Evolutionary conservation across 129 eudicot genomes (phyloP), one percentile per base, ranked within the genome.

Genomic region (Helichrysum umbraculigerum): DNA sequence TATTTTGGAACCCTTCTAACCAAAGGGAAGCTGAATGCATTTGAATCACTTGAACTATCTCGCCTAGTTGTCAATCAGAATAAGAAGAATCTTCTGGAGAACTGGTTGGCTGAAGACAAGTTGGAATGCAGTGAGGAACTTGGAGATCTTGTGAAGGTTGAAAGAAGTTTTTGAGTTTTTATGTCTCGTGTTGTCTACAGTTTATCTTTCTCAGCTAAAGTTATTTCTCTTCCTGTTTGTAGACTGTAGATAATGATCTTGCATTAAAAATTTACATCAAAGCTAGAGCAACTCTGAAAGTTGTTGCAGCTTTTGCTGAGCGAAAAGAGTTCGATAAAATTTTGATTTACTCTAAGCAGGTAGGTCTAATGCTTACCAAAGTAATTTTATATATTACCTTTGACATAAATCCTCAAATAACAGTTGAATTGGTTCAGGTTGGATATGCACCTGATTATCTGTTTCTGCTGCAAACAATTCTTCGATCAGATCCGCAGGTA

Each of bases 221-320:
- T 59, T 59, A 0, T 22, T 59, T 59, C 15, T 8, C 10, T 10
- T 9, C 10, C 3, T 25, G 22, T 7, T 59, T 59, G 65, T 25
- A 59, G 65, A 59, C 65, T 20, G 65, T 59, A 5, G 65, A 59
- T 25, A 59, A 59, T 59, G 65, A 59, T 59, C 65, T 59, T 22
- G 65, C 65, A 19, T 59, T 59, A 11, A 59, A 59, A 22, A 59
- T 59, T 25, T 59, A 59, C 30, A 59, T 59, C 32, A 59, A 59
- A 59, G 65, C 65, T 20, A 86, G 98, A 77, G 98, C 96, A 79
- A 93, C 98, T 32, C 98, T 96, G 33, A 92, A 92, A 83, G 98
- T 92, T 78, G 98, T 92, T 61, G 98, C 98, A 9, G 98, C 98
- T 79, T 92, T 92, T 86, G 98, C 98, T 32, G 98, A 92, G 87